These are phyloP conservation scores for Aspergillus tanneri DNA, from an alignment of 2,329 filamentous ascomycete genomes.

Conservation along the genomic window DNA sequence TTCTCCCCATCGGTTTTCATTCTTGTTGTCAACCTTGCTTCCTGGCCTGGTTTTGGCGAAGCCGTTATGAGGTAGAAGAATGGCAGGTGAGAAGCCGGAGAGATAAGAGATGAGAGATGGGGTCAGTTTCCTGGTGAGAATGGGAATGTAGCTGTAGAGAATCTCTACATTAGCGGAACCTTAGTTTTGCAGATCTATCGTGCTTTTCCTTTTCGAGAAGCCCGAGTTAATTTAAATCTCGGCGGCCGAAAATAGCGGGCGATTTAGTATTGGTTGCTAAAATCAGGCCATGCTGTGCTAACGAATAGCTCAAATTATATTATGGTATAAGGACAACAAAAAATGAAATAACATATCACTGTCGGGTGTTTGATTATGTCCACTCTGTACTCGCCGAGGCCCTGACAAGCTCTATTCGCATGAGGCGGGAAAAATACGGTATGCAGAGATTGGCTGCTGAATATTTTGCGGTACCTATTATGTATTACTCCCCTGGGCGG, in stretches of 20 bases:
- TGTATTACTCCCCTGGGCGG: background rate
- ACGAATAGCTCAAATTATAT: background rate
- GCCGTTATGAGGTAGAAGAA: background rate
- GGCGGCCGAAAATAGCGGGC: background rate
- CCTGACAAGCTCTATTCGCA: background rate
- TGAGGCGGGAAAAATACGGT: background rate
- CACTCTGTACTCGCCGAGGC: background rate
- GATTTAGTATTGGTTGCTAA: background rate
- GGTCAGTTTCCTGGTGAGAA: background rate
- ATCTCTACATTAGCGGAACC: background rate
- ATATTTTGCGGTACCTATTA: background rate
- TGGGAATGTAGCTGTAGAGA: background rate
- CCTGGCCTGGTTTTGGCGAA: background rate
- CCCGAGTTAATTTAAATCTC: background rate
- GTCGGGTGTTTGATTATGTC: background rate
- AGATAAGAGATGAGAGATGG: background rate
- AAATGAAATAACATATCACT: background rate
- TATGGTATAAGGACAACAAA: background rate
- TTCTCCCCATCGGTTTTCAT: background rate
- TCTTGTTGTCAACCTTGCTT: background rate
- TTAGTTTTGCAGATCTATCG: background rate
- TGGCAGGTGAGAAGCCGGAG: background rate
- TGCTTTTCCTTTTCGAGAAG: background rate
- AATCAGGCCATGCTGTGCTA: background rate
- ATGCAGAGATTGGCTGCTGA: background rate